Evolutionary conservation across 2,329 filamentous ascomycete species (phyloP), one percentile per base, ranked within the genome.

Genomic region (Hypoxylon sp.): DNA sequence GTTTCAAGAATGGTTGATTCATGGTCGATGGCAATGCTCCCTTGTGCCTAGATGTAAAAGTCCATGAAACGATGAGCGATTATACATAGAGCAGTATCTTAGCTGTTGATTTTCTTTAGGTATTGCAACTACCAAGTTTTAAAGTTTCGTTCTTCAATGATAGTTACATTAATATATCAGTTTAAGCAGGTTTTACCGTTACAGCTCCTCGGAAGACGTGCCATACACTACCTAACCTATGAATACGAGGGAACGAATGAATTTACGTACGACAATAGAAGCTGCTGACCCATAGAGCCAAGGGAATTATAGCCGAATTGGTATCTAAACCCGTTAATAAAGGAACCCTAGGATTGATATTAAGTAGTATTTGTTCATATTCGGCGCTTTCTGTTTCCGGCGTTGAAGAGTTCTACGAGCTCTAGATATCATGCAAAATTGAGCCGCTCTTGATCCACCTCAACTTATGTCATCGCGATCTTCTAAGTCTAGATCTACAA

Each of bases 221-320:
- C 52, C 36, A n/a, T 17, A 21, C n/a, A 19, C 7, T 17, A 55
- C 23, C 13, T 13, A 25, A 36, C 23, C 21, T 19, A 45, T 17
- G 45, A 25, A 56, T 38, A 41, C 36, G 28, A 56, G 28, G 28
- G 53, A 34, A 23, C 25, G 36, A 46, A 25, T 19, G n/a, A 6
- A 21, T 46, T 19, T 19, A 32, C 51, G 51, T 19, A 34, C 34
- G 46, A 46, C 38, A 34, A 3, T 21, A 23, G 38, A 11, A 34
- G 21, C 38, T 46, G 45, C 34, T 13, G 21, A 34, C 41, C 41
- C 41, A 55, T 19, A 13, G n/a, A 43, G 19, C 36, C 32, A 21
- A 7, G 38, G 19, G 32, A 23, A 32, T 28, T 17, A 56, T 28
- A 28, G 45, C 45, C 17, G 19, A 30, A 56, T 30, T 34, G 3